Evolutionary conservation across 257 asterid genomes (phyloP).

Genomic region (Primulina tabacum): DNA sequence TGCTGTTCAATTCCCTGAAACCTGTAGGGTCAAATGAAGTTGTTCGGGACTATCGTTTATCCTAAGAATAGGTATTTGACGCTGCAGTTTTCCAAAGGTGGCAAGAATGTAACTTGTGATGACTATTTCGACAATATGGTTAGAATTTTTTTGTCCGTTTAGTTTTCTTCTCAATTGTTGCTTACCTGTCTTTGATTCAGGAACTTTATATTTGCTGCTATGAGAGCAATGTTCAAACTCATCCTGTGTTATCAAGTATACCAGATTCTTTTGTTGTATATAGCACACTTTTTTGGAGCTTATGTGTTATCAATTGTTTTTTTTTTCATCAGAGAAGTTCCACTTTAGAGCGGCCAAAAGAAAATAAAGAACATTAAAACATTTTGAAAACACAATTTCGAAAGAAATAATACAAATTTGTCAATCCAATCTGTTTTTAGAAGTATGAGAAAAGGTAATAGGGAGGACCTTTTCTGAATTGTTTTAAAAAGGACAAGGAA

Average conservation of each 20-base stretch:
- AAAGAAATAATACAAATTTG: too few species aligned
- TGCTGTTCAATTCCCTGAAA: conserved; percentile 20
- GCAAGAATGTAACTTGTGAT: conserved; percentile 87
- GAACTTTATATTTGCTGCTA: conserved; percentile 13
- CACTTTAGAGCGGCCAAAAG: not conserved
- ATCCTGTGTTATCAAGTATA: not conserved
- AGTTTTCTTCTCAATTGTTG: conserved; percentile 12
- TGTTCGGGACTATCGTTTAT: conserved; percentile 85
- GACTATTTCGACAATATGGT: conserved; percentile 89
- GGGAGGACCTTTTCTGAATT: too few species aligned
- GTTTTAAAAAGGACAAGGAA: too few species aligned
- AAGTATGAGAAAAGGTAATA: too few species aligned
- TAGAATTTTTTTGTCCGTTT: conserved; percentile 23
- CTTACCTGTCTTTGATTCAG: conserved; percentile 9
- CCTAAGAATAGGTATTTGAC: conserved; percentile 85
- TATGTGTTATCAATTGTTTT: too few species aligned
- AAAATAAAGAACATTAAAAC: too few species aligned
- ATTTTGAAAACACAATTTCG: too few species aligned
- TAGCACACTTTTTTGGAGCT: not conserved
- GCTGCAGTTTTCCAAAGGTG: conserved; percentile 77
- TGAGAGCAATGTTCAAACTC: not conserved
- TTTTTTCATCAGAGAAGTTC: not conserved
- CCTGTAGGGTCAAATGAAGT: conserved; percentile 83
- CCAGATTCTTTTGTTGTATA: not conserved
- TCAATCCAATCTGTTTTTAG: too few species aligned